Conservation (phyloP, 1,284 basidiomycete species). For the Apiotrichum gracile region DNA sequence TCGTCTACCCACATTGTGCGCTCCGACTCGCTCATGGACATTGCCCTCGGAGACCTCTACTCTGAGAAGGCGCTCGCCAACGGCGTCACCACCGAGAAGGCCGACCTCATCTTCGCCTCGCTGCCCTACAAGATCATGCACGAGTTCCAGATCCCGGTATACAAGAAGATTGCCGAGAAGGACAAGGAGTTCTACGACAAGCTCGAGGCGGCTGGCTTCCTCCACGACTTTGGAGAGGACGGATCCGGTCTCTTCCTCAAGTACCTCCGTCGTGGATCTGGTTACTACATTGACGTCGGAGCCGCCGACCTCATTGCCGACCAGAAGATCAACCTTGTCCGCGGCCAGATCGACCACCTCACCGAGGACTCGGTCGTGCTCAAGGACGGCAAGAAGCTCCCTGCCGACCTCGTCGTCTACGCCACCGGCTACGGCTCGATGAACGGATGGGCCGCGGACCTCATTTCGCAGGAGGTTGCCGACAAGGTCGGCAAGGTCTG, state of each 20-base stretch:
- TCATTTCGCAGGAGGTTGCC: constrained; percentile 13
- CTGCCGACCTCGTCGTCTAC: constrained; percentile 16
- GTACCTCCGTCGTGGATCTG: constrained; percentile 16
- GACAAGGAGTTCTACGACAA: constrained; percentile 13
- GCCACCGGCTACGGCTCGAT: constrained; percentile 18
- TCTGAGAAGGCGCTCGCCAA: constrained; percentile 55
- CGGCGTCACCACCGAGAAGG: constrained; percentile 50
- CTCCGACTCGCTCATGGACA: constrained; percentile 45
- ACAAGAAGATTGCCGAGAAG: constrained; percentile 16
- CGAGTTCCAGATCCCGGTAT: constrained; percentile 54
- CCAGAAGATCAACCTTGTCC: constrained; percentile 21
- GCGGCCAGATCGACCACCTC: constrained; percentile 19
- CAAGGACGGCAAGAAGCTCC: constrained; percentile 5
- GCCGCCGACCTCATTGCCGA: constrained; percentile 21
- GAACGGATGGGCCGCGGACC: constrained; percentile 14
- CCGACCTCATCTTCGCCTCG: constrained; percentile 49
- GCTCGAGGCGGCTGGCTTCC: constrained; percentile 18
- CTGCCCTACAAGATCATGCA: constrained; percentile 48
- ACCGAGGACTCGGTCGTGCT: constrained; percentile 16
- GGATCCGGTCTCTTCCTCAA: constrained; percentile 17
- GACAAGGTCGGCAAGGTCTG: constrained; percentile 17
- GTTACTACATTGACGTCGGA: constrained; percentile 19
- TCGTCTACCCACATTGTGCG: constrained; percentile 50
- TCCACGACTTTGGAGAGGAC: constrained; percentile 22
- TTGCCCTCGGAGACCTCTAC: constrained; percentile 51